These are phyloP conservation scores for Fusarium paranaense DNA, from an alignment of 2,329 filamentous ascomycete species.

Conservation along the genomic window DNA sequence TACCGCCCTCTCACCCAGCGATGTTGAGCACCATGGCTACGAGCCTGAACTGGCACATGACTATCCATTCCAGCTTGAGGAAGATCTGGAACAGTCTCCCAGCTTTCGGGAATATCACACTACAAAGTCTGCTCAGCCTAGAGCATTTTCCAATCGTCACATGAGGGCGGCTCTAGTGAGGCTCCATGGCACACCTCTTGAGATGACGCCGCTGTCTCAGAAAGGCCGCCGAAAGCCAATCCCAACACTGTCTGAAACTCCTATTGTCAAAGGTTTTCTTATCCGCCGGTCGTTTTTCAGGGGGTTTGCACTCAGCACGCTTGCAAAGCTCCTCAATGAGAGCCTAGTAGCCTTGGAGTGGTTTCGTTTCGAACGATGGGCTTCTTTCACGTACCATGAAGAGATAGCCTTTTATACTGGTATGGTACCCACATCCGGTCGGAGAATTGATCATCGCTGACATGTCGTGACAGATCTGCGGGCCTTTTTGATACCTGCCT, in stretches of 20 bases:
- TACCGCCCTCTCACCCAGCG: conserved; percentile 18
- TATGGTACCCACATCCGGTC: not conserved
- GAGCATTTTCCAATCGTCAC: not conserved
- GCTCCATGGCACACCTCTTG: conserved; percentile 10
- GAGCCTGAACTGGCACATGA: not conserved
- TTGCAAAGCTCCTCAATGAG: conserved; percentile 12
- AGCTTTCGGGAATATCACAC: not conserved
- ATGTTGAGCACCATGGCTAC: not conserved
- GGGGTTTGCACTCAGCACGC: not conserved
- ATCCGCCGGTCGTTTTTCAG: not conserved
- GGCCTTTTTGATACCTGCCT: not conserved
- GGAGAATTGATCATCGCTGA: not conserved
- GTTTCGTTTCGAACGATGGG: conserved; percentile 10
- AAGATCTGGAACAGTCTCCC: not conserved
- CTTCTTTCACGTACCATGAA: not conserved
- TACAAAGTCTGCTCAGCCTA: not conserved
- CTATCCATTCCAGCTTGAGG: conserved; percentile 8
- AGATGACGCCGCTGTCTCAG: not conserved
- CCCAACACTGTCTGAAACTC: not conserved
- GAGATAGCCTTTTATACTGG: not conserved
- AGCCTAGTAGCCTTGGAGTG: conserved; percentile 7
- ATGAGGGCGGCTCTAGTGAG: not conserved
- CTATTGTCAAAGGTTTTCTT: conserved; percentile 11
- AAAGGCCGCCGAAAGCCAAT: not conserved
- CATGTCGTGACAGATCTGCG: not conserved